Conservation (phyloP, 208 protist genomes). For the Trypanosoma cruzi region DNA sequence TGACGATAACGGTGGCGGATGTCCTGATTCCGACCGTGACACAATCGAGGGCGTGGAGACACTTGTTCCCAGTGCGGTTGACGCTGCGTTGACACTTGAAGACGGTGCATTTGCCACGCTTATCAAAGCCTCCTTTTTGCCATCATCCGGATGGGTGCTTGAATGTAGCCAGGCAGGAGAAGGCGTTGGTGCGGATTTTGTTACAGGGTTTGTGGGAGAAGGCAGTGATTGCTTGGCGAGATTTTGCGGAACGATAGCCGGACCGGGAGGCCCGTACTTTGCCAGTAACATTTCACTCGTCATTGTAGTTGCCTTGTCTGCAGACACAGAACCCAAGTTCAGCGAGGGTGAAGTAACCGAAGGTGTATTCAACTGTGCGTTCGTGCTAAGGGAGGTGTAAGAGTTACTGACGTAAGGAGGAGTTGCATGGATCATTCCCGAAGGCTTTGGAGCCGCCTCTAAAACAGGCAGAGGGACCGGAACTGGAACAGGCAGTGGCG, state of each 20-base stretch:
- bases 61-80: not conserved
- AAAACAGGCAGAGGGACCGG: not conserved
- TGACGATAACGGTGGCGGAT: not conserved
- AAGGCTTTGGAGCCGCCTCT: not conserved
- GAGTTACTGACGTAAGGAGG: not conserved
- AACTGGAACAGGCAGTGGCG: not conserved
- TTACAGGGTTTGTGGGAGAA: not conserved
- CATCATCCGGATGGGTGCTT: slow-evolving; percentile 1
- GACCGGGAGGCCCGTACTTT: slow-evolving; percentile 34
- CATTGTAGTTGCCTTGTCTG: not conserved
- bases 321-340: not conserved
- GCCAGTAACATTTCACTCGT: slow-evolving; percentile 4
- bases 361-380: not conserved
- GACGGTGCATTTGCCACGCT: not conserved
- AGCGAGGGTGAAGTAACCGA: not conserved
- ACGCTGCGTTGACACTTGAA: not conserved
- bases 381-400: not conserved
- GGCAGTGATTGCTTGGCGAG: not conserved
- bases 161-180: slow-evolving; percentile 7
- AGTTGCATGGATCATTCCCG: not conserved
- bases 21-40: not conserved
- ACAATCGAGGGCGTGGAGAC: not conserved
- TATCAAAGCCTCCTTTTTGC: not conserved
- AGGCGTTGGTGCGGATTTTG: not conserved
- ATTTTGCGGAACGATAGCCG: slow-evolving; percentile 22